These are phyloP conservation scores for Phytophthora parvispora DNA, from an alignment of 352 stramenopile species.

Conservation along the genomic window DNA sequence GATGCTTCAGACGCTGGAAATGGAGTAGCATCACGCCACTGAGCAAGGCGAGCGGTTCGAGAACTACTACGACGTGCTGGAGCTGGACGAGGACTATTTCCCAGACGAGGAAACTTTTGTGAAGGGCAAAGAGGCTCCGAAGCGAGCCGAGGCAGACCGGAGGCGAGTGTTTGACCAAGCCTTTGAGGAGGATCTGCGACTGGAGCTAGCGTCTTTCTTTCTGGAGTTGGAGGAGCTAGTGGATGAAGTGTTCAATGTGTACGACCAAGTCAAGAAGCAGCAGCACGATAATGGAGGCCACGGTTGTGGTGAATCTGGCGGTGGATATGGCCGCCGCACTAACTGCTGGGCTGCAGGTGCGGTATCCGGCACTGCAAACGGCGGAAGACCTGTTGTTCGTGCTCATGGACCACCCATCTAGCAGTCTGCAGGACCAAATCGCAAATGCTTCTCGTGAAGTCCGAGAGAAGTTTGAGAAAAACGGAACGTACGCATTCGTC, in stretches of 20 bases:
- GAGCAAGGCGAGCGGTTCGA: not conserved
- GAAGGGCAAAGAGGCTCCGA: not conserved
- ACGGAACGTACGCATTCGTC: not conserved
- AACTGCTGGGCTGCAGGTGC: slow-evolving; percentile 25
- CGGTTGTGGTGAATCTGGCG: slow-evolving; percentile 27
- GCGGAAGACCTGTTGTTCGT: slow-evolving; percentile 21
- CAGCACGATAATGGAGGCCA: slow-evolving; percentile 35
- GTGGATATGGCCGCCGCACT: slow-evolving; percentile 12
- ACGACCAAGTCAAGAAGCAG: slow-evolving; percentile 30
- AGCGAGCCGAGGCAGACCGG: not conserved
- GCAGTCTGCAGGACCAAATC: not conserved
- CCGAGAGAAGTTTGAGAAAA: not conserved
- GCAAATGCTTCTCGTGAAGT: not conserved
- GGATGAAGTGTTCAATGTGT: not conserved
- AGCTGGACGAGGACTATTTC: slow-evolving; percentile 25
- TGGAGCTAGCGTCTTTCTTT: not conserved
- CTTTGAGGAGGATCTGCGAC: not conserved
- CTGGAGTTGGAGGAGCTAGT: slow-evolving; percentile 3
- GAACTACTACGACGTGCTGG: slow-evolving; percentile 34
- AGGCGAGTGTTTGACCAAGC: not conserved
- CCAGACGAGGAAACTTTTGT: slow-evolving; percentile 2
- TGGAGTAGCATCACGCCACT: no score
- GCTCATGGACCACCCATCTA: slow-evolving; percentile 1
- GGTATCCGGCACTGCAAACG: slow-evolving; percentile 20
- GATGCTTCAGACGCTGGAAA: no score